Base-by-base conservation (phyloP, 352 stramenopile genomes). In the Pythium volutum region DNA sequence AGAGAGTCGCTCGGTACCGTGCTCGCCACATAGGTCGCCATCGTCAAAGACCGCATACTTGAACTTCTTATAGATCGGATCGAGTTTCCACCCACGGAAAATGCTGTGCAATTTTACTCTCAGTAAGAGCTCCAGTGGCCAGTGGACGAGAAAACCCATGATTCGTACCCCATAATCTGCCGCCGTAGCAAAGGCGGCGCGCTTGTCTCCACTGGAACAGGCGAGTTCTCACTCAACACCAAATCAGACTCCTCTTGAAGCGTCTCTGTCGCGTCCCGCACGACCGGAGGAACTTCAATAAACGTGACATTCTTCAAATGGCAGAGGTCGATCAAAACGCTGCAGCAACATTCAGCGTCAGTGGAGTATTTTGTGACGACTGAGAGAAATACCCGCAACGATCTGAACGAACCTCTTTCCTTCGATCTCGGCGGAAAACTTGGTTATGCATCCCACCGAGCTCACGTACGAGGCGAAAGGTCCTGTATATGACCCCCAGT, bases 11-110 rank as follows among this genome's bases (percentile, higher is more conserved):
- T 80, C 61, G 12, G 31, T 31, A 20, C 68, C 62, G 41, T 68
- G 56, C 16, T 80, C 75, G 54, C 70, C 74, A 45, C 84, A 93
- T 18, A 77, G 34, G 61, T 90, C 82, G 23, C 84, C 84, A 34
- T 93, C 84, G 52, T 90, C 79, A 59, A 89, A 93, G 15, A 85
- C 57, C 62, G 88, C 85, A 25, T 89, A 73, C 56, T 93, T 93
- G 76, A 89, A 93, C 31, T 79, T 72, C 34, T 87, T 67, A 20
- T 77, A 81, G 52, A 91, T 87, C 15, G 84, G 84, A 66, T 93
- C 84, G 31, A 93, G 77, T 34, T 83, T 74, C 84, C 84, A 93
- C 41, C 84, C 84, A 14, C 75, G 77, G 55, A 84, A 93, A 51
- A 93, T 84, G 33, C 84, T 92, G 45, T 26, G 45, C 6, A 20